Base-by-base conservation (phyloP, 306 rosid species). In the Mimosa pudica region DNA sequence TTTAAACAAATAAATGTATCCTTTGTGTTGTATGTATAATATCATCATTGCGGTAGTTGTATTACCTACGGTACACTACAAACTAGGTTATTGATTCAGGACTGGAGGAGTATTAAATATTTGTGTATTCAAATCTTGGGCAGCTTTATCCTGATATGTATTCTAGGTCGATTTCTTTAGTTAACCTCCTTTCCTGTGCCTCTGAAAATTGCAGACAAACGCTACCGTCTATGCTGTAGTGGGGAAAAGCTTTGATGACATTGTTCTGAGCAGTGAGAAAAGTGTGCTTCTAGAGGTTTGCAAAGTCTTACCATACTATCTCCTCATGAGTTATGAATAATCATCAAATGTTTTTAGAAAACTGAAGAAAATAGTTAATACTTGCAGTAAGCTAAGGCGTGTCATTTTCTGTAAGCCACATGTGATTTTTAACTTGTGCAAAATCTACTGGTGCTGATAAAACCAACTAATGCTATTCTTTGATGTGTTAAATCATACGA, bases 251-350 rank as follows among this genome's bases (percentile, higher is more conserved):
- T 90, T 91, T 78, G 96, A 90, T 54, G 91, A 86, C 10, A 79
- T 84, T 82, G 83, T 95, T 85, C 85, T 95, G 87, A 79, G 82
- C 80, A 88, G 89, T 74, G 72, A 84, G 80, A 88, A 90, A 81
- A 89, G 88, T 82, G 94, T 93, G 71, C 80, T 93, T 79, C 87
- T 95, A 68, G 98, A 95, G 98, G 99, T 95, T 89, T 82, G 89
- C 45, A 20, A 65, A 46, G 58, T 67, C 63, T 81, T 64, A 54
- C 69, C 55, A 11, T 81, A 66, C 18, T 62, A 69, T 46, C 51
- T 76, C 1, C 49, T 46, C 30, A 24, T 24, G 30, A 24, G 30
- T 24, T 18, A 32, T 61, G 42, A 58, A 61, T 57, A 67, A 65
- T 10, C 71, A 74, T 62, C 49, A 71, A 35, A 13, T 64, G 46